Evolutionary conservation across 257 asterid genomes (phyloP), one percentile per base, ranked within the genome.

Genomic region (Eucommia ulmoides): DNA sequence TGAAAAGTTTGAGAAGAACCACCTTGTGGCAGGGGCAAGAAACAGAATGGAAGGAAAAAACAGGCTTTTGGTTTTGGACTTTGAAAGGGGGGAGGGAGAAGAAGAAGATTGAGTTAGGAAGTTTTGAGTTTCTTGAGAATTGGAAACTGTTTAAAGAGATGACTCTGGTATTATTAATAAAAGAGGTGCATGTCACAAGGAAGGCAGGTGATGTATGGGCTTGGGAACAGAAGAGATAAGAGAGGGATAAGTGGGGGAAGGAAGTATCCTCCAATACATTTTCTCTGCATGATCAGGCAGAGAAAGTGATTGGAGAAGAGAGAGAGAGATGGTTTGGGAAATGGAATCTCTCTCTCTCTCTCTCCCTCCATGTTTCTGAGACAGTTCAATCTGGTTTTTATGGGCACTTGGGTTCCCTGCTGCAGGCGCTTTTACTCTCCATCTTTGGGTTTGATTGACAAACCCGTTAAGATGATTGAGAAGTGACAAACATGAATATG

Each of bases 201-300:
- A 19, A 51, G 21, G 20, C 25, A 8, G 26, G 47, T 52, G 21
- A 45, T 65, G 80, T 75, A 67, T 79, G 88, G 88, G 77, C 75
- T 58, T 73, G 74, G 65, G 55, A 72, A 64, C 68, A 75, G 70
- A 60, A 56, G 65, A 61, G 56, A 49, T 69, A 53, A 57, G 68
- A 55, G 63, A 56, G 17, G 56, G 64, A 65, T 58, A 53, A 56
- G 58, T 55, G 62, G 45, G 74, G 53, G 53, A 62, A 55, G 52
- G 48, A 26, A 16, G 42, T 24, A 42, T 52, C 41, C 58, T 59
- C 41, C 58, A 60, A 59, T 54, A 41, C 48, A 33, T 20, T 49
- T 63, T 64, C n/a, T 60, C 70, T 65, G 67, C 58, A 65, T 60
- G 55, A 65, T 53, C 60, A 65, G 73, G 65, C 56, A 61, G 62